Conservation (phyloP, 257 asterid species). For the Haberlea rhodopensis region DNA sequence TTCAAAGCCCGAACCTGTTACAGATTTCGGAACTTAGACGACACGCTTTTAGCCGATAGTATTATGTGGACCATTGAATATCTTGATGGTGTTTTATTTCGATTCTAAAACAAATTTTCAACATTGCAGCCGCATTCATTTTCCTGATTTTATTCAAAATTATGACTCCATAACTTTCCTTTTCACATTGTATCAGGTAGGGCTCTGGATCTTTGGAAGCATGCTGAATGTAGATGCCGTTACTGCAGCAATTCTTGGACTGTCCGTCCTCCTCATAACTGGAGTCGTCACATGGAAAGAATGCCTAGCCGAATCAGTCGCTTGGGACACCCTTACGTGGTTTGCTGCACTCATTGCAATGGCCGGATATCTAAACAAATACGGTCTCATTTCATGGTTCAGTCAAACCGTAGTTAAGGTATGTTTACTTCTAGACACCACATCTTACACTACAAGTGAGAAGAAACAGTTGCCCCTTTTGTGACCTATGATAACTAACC, state of each 20-base stretch:
- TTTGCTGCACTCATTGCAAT: conserved; percentile 98
- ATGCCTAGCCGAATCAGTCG: conserved; percentile 94
- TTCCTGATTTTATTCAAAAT: conserved; percentile 7
- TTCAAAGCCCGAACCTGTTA: not conserved
- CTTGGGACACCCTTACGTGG: conserved; percentile 99
- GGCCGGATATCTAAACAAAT: conserved; percentile 97
- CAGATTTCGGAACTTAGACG: conserved; percentile 37
- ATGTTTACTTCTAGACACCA: conserved; percentile 18
- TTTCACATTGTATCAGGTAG: conserved; percentile 53
- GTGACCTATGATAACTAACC: not conserved
- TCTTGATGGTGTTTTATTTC: conserved; percentile 69
- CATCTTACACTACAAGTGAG: not conserved
- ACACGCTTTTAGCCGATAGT: conserved; percentile 89
- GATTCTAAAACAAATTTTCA: conserved; percentile 25
- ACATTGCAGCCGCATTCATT: not conserved
- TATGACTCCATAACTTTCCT: not conserved
- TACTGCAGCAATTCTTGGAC: conserved; percentile 92
- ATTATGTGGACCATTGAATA: conserved; percentile 86
- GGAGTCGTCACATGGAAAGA: conserved; percentile 99
- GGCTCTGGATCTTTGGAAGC: conserved; percentile 94
- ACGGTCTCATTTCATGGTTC: conserved; percentile 97
- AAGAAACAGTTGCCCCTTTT: not conserved
- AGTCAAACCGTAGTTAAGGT: conserved; percentile 96
- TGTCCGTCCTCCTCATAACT: conserved; percentile 75
- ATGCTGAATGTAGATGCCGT: conserved; percentile 85